These are phyloP conservation scores for Tylopilus plumbeoviolaceoides DNA, from an alignment of 768 basidiomycete genomes.

Conservation along the genomic window DNA sequence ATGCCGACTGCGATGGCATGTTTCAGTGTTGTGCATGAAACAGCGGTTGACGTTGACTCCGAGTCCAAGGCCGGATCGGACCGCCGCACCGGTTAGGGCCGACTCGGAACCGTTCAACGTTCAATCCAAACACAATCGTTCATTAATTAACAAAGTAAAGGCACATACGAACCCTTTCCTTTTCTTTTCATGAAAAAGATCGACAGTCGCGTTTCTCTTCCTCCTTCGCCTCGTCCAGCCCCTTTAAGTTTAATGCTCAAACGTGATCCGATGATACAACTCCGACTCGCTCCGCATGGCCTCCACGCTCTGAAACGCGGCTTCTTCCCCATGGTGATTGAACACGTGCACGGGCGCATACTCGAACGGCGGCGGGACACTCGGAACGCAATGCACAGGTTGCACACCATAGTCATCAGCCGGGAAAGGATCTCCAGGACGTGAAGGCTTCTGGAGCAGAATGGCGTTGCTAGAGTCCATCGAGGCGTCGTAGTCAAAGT, in stretches of 20 bases:
- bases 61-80: too few species aligned
- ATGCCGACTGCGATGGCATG: too few species aligned
- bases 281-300: conserved; percentile 40
- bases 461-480: conserved; percentile 55
- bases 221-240: not conserved
- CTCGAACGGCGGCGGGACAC: conserved; percentile 35
- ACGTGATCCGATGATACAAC: conserved; percentile 37
- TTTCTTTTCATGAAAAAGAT: not conserved
- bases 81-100: too few species aligned
- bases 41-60: too few species aligned
- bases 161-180: too few species aligned
- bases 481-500: conserved; percentile 60
- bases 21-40: too few species aligned
- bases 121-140: too few species aligned
- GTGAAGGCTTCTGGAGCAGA: conserved; percentile 38
- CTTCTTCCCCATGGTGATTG: conserved; percentile 33
- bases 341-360: conserved; percentile 34
- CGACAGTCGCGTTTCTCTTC: not conserved
- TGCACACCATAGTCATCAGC: conserved; percentile 54
- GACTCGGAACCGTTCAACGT: too few species aligned
- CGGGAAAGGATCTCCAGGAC: conserved; percentile 36
- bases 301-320: conserved; percentile 29
- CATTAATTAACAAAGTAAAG: not conserved
- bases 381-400: conserved; percentile 37
- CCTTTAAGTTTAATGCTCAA: conserved; percentile 19